These are phyloP conservation scores for Sordariomycetes sp. DNA, from an alignment of 2,329 filamentous ascomycete genomes.

Conservation along the genomic window DNA sequence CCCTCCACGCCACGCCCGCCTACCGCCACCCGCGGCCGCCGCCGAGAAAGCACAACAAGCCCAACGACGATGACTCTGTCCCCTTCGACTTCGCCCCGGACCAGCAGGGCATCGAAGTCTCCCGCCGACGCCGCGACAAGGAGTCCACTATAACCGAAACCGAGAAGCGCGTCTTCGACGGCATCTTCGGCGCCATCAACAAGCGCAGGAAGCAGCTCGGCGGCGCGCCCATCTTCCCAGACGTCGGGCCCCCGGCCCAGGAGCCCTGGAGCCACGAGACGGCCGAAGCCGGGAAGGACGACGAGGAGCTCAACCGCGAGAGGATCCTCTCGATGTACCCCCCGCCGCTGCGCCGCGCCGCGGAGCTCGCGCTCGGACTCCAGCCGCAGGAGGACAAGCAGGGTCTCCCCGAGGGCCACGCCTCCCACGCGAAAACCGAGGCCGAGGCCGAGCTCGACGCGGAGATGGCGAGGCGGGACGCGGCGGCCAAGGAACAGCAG, in stretches of 20 bases:
- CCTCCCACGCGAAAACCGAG: not conserved
- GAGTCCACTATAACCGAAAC: slow-evolving; percentile 44
- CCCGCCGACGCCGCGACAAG: not conserved
- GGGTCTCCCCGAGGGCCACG: not conserved
- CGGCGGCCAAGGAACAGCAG: not conserved
- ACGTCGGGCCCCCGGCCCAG: not conserved
- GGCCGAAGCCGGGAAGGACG: not conserved
- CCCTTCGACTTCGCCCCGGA: slow-evolving; percentile 39
- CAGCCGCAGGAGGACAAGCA: slow-evolving; percentile 15
- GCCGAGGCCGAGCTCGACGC: not conserved
- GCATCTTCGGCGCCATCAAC: slow-evolving; percentile 38
- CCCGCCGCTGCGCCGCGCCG: slow-evolving; percentile 24
- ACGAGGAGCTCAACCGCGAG: slow-evolving; percentile 12
- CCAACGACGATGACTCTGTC: slow-evolving; percentile 25
- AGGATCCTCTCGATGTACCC: slow-evolving; percentile 26
- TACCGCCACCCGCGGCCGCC: not conserved
- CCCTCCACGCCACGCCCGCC: not conserved
- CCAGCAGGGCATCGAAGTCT: slow-evolving; percentile 10
- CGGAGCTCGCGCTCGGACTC: slow-evolving; percentile 25
- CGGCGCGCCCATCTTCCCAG: not conserved
- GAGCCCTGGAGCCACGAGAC: not conserved
- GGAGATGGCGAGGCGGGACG: not conserved
- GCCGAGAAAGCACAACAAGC: slow-evolving; percentile 3
- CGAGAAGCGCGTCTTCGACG: slow-evolving; percentile 47
- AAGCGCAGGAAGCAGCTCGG: slow-evolving; percentile 3